Conservation (phyloP, 495 filamentous ascomycete genomes). For the Xylaria palmicola region DNA sequence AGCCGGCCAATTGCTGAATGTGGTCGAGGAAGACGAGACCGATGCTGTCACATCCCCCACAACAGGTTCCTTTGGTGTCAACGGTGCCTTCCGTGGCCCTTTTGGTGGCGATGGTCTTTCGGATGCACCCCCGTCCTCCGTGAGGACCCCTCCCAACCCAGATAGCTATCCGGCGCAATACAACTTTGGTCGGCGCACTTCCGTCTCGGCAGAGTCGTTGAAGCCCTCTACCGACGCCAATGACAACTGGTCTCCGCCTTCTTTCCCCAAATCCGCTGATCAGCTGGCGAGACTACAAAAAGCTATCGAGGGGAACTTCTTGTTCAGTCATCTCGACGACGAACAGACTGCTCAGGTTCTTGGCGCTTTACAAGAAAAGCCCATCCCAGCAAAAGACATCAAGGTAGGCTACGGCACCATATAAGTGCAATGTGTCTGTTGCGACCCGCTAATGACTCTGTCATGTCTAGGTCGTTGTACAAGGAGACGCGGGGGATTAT, state of each 20-base stretch:
- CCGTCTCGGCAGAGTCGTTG: conserved; percentile 93
- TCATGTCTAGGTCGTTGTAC: conserved; percentile 71
- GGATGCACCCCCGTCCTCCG: conserved; percentile 39
- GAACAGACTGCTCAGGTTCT: conserved; percentile 85
- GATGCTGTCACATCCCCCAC: conserved; percentile 58
- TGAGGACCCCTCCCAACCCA: conserved; percentile 45
- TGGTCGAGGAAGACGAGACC: conserved; percentile 61
- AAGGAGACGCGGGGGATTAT: conserved; percentile 94
- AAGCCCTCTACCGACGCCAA: conserved; percentile 79
- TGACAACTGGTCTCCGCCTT: conserved; percentile 88
- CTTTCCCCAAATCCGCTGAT: conserved; percentile 76
- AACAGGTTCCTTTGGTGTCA: conserved; percentile 45
- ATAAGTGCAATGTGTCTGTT: no score
- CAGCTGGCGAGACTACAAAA: conserved; percentile 75
- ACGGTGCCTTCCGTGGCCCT: conserved; percentile 36
- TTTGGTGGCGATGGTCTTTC: conserved; percentile 50
- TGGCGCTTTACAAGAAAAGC: conserved; percentile 89
- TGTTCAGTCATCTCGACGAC: conserved; percentile 93
- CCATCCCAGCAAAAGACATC: conserved; percentile 90
- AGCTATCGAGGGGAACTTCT: conserved; percentile 85
- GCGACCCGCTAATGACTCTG: background rate
- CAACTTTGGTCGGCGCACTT: conserved; percentile 88
- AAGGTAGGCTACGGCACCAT: conserved; percentile 50
- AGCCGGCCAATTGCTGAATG: conserved; percentile 42
- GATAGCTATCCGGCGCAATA: conserved; percentile 90